Base-by-base conservation (phyloP, 2,329 filamentous ascomycete genomes). In the Leptographium flavum region DNA sequence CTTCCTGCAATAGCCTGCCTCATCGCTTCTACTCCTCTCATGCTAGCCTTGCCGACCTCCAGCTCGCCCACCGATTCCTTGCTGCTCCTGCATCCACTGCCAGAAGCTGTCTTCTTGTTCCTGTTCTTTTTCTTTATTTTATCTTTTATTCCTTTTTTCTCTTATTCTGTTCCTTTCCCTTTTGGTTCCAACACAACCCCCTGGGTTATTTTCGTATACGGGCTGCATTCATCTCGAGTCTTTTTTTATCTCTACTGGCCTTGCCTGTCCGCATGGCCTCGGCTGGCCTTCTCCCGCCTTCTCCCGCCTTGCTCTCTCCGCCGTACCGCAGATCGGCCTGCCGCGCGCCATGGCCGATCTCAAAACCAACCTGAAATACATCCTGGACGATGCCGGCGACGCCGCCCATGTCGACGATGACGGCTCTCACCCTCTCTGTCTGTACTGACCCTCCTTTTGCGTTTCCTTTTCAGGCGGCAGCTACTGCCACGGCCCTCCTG, bases 171-270 rank as follows among this genome's bases (percentile, higher is more conserved):
- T n/a, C n/a, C n/a, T n/a, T n/a, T n/a, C n/a, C n/a, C n/a, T n/a
- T n/a, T n/a, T n/a, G n/a, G n/a, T n/a, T n/a, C n/a, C n/a, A n/a
- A n/a, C n/a, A n/a, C n/a, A n/a, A n/a, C n/a, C n/a, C n/a, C n/a
- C n/a, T n/a, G n/a, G 19, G 17, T 41, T 41, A 41, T 41, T 41
- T 41, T 41, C 32, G 32, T 21, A 41, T 28, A 41, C 27, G 22
- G 17, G 23, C 14, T 31, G 10, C 13, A 41, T 41, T 41, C 27
- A 28, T 41, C 28, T 28, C 28, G 22, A 23, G 3, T 32, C 11
- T 28, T 41, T 41, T 41, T 41, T 41, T 32, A 19, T 32, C 17
- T 32, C 19, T 9, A 3, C 17, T 32, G 39, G 25, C 28, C 27
- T n/a, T n/a, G n/a, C n/a, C 28, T 32, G 39, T n/a, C 39, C 39